phyloP scores from a whole-genome alignment of 805 yeast species.

The Nakazawaea siamensis region DNA sequence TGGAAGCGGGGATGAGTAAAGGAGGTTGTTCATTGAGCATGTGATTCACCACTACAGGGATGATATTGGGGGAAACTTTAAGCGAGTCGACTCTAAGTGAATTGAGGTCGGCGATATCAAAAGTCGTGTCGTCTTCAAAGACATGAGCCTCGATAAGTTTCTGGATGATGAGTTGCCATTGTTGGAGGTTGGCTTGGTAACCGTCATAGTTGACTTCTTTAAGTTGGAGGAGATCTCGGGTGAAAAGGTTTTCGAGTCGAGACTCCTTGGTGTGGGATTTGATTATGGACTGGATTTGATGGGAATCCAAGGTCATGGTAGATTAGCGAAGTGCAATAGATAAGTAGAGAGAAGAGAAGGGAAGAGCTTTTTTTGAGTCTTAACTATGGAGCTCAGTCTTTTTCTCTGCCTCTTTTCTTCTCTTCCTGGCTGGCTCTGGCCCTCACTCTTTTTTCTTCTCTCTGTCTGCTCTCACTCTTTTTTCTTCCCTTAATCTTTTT shows the following conservation, averaged over 20 bases:
- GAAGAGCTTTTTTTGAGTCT: too few relatives aligned
- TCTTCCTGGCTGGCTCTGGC: too few relatives aligned
- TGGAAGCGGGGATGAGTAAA: not conserved
- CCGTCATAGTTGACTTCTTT: constrained; percentile 8
- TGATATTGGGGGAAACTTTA: not conserved
- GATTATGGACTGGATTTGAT: too few relatives aligned
- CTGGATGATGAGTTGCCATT: constrained; percentile 7
- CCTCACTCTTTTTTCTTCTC: too few relatives aligned
- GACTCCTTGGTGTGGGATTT: constrained; percentile 7
- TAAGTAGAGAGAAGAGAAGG: too few relatives aligned
- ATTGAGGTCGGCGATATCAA: not conserved
- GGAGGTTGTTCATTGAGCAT: constrained; percentile 6
- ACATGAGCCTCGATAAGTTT: not conserved
- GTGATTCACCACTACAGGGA: constrained; percentile 5
- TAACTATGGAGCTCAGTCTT: too few relatives aligned
- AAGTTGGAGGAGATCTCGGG: constrained; percentile 3
- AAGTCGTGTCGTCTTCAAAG: not conserved
- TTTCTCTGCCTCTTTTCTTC: too few relatives aligned
- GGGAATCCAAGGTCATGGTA: too few relatives aligned
- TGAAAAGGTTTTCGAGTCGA: constrained; percentile 6
- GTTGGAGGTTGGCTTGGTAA: constrained; percentile 4
- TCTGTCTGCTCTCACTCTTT: too few relatives aligned
- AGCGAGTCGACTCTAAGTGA: not conserved
- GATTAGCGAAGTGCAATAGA: too few relatives aligned
- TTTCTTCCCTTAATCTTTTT: too few relatives aligned